These are phyloP conservation scores for Plenodomus tracheiphilus DNA, from an alignment of 2,329 filamentous ascomycete genomes.

Conservation along the genomic window DNA sequence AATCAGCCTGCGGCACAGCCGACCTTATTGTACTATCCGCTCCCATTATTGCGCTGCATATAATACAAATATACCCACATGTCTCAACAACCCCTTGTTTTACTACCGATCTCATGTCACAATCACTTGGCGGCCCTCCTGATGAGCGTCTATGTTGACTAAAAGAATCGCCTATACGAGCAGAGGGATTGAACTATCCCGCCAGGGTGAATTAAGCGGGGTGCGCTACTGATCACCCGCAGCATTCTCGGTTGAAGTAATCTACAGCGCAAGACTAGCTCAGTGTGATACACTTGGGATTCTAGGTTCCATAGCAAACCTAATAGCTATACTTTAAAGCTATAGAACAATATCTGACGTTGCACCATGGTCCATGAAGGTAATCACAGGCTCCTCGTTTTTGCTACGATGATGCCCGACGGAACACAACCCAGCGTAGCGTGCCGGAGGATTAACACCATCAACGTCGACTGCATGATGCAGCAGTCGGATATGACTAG, in stretches of 20 bases:
- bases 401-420: too few relatives aligned
- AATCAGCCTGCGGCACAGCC: too few relatives aligned
- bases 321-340: too few relatives aligned
- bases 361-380: too few relatives aligned
- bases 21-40: neutral
- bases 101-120: neutral
- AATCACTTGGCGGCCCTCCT: neutral
- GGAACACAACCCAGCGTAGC: constrained; percentile 24
- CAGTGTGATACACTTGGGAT: too few relatives aligned
- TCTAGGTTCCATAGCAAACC: too few relatives aligned
- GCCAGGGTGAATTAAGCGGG: constrained; percentile 17
- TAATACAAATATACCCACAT: neutral
- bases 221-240: too few relatives aligned
- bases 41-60: neutral
- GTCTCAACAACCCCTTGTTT: neutral
- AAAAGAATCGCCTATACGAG: neutral
- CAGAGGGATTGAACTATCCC: constrained; percentile 3
- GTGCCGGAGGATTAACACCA: constrained; percentile 24
- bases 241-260: too few relatives aligned
- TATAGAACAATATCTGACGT: too few relatives aligned
- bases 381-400: too few relatives aligned
- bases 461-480: constrained; percentile 13
- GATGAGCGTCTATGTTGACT: neutral
- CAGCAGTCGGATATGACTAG: constrained; percentile 10
- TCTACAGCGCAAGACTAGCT: too few relatives aligned